These are phyloP conservation scores for Gastrolobium villosum DNA, from an alignment of 306 rosid genomes.

Conservation along the genomic window DNA sequence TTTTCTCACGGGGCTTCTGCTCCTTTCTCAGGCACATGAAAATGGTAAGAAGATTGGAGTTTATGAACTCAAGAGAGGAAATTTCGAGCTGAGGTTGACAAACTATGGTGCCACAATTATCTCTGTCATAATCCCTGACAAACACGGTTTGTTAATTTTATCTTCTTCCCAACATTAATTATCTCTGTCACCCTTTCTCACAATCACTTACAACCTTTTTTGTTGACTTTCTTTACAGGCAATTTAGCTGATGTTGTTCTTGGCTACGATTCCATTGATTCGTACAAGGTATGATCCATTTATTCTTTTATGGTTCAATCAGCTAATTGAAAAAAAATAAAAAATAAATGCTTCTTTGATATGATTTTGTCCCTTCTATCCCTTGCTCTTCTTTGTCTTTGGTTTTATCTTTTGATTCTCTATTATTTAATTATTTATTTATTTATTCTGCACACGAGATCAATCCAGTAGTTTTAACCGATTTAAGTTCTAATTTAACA, in stretches of 20 bases:
- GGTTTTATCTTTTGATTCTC: neutral
- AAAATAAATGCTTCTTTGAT: neutral
- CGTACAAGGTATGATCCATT: slow-evolving; percentile 44
- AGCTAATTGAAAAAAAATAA: neutral
- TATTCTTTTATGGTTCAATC: slow-evolving; percentile 1
- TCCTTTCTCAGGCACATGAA: slow-evolving; percentile 14
- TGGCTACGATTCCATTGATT: slow-evolving; percentile 51
- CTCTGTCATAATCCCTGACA: slow-evolving; percentile 47
- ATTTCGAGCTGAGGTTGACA: slow-evolving; percentile 40
- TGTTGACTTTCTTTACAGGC: slow-evolving; percentile 28
- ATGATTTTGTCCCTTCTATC: neutral
- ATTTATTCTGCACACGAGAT: neutral
- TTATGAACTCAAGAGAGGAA: slow-evolving; percentile 46
- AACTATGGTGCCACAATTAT: slow-evolving; percentile 58
- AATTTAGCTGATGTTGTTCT: slow-evolving; percentile 54
- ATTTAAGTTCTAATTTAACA: neutral
- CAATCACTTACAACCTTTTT: neutral
- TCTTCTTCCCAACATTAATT: neutral
- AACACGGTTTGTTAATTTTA: slow-evolving; percentile 48
- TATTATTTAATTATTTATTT: neutral
- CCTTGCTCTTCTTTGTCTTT: neutral
- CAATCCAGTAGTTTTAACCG: neutral
- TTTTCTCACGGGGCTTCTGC: slow-evolving; percentile 19
- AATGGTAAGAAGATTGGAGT: slow-evolving; percentile 36
- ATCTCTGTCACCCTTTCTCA: neutral